Evolutionary conservation across 1,284 basidiomycete genomes (phyloP), one percentile per base, ranked within the genome.

Genomic region (Heterobasidion annosum): DNA sequence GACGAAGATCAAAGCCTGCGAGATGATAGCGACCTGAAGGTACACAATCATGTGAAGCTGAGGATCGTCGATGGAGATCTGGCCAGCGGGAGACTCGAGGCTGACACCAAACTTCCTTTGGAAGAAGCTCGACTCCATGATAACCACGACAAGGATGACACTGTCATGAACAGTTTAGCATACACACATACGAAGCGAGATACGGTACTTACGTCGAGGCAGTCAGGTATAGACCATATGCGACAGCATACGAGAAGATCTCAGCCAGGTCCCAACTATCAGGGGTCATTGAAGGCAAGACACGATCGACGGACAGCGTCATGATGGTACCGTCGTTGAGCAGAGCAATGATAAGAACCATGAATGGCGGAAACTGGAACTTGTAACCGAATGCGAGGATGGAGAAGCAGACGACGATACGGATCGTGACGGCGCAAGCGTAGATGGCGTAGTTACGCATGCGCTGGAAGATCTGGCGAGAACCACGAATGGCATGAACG

Each of bases 291-390:
- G 91, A 94, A 50, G 95, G 95, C 65, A 98, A 74, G 59, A 98
- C 95, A 72, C 95, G 93, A 73, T 98, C 95, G 58, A 98, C 89
- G 34, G 93, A 97, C 61, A 98, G 81, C 10, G 95, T 98, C 94
- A 98, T 98, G 81, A 98, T 96, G 63, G 95, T 97, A 72, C 95
- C 95, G 70, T 98, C 95, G 74, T 98, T 98, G 63, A 98, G 78
- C 53, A 98, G 81, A 58, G 95, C 94, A 63, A 98, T 96, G 73
- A 98, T 91, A 71, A 98, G 88, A 61, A 98, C 86, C 95, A 98
- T 98, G 85, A 98, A 98, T 15, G 95, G 93, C 65, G 95, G 95
- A 91, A 98, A 98, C 73, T 96, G 90, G 72, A 94, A 93, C 78
- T 89, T 85, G 87, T 94, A 98, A 57, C 88, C 88, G 70, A 98